Conservation (phyloP, 257 asterid genomes). For the Plantago ovata region DNA sequence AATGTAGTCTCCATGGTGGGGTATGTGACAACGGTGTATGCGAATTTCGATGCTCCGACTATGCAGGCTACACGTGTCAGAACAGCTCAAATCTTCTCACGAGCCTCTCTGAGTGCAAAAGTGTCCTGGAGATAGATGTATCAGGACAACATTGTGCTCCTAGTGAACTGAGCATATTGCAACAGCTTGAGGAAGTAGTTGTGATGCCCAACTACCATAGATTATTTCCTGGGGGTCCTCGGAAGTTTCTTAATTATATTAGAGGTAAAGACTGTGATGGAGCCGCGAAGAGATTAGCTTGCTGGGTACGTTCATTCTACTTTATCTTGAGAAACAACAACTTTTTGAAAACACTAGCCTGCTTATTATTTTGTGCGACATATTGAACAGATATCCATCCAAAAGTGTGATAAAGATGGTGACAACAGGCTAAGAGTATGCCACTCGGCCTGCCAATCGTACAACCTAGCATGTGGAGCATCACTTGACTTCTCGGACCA, state of each 20-base stretch:
- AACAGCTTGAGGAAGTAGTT: constrained; percentile 95
- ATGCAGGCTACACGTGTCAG: constrained; percentile 98
- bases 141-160: constrained; percentile 94
- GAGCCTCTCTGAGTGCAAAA: constrained; percentile 81
- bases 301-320: constrained; percentile 74
- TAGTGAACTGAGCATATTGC: constrained; percentile 77
- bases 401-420: constrained; percentile 84
- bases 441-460: constrained; percentile 93
- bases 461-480: constrained; percentile 94
- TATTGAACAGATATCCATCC: constrained; percentile 84
- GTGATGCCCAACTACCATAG: constrained; percentile 99
- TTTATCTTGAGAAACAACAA: background rate
- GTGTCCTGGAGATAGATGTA: constrained; percentile 63
- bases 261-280: constrained; percentile 95
- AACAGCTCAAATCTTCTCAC: constrained; percentile 90
- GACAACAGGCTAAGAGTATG: constrained; percentile 94
- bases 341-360: background rate
- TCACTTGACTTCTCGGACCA: constrained; percentile 96
- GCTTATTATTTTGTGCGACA: constrained; percentile 5
- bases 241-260: constrained; percentile 74
- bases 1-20: constrained; percentile 99
- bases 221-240: constrained; percentile 91
- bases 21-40: constrained; percentile 95
- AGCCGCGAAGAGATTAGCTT: constrained; percentile 92
- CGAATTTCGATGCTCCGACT: constrained; percentile 97